Evolutionary conservation across 169 alveolate species (phyloP), one percentile per base, ranked within the genome.

Genomic region (Cryptosporidium muris): DNA sequence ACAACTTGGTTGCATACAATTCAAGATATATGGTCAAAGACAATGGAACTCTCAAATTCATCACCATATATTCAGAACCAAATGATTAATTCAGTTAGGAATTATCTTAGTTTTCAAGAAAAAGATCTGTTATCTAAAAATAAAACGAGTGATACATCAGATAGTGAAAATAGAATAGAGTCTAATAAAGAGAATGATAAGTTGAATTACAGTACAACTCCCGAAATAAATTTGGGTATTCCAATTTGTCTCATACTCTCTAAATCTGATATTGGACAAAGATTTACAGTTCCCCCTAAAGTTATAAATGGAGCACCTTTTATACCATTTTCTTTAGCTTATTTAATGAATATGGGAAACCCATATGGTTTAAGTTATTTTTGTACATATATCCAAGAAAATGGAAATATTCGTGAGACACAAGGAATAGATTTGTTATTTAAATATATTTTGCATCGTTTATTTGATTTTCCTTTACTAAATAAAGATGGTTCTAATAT

Each of bases 241-340:
- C 85, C 85, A 58, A 74, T 74, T 9, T 58, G 74, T 4, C 74
- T 74, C 16, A 68, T 74, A 8, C 8, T 74, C 3, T 6, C 85
- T 9, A 74, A 74, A 16, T 74, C 85, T 2, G 85, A 74, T 51
- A 58, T 74, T 14, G 85, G 85, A 45, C 66, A 74, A 43, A 74
- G 85, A 48, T 74, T 74, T 45, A 54, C 85, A 12, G 63, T 74
- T 12, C 85, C 66, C 25, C 40, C 58, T 1, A 64, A 66, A 4
- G 85, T 66, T 7, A 51, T 45, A 3, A 48, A 12, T 45, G 85
- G 85, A 6, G 56, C 43, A 8, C 85, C 85, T 34, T 49, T 74
- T 7, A 74, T 74, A 7, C 85, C 85, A 4, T 74, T 74, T 60
- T 42, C 85, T 43, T 51, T 74, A 6, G 40, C 68, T 34, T 74